These are phyloP conservation scores for Hanseniaspora meyeri DNA, from an alignment of 805 yeast genomes.

Conservation along the genomic window DNA sequence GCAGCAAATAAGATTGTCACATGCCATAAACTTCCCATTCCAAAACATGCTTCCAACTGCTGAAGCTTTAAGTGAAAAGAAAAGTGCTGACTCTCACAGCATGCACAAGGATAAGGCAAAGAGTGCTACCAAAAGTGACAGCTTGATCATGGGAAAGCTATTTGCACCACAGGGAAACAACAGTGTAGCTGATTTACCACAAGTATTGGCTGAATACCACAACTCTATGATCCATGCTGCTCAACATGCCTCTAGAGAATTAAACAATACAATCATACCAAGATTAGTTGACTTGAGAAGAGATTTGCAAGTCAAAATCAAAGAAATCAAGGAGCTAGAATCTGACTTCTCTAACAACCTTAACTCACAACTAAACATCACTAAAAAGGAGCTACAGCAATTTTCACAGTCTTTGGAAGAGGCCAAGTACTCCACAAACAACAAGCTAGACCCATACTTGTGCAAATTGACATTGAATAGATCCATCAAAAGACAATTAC, in stretches of 20 bases:
- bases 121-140: constrained; percentile 18
- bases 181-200: constrained; percentile 74
- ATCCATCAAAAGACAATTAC: constrained; percentile 63
- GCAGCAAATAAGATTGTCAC: constrained; percentile 68
- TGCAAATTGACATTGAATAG: constrained; percentile 59
- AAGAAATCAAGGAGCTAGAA: constrained; percentile 70
- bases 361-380: constrained; percentile 52
- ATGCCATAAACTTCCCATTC: constrained; percentile 47
- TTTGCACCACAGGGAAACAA: constrained; percentile 70
- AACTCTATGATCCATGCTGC: constrained; percentile 48
- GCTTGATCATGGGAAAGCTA: constrained; percentile 28
- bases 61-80: constrained; percentile 8
- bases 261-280: constrained; percentile 50
- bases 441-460: constrained; percentile 67
- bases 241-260: constrained; percentile 45
- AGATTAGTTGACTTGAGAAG: constrained; percentile 55
- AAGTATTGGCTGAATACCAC: constrained; percentile 54
- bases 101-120: constrained; percentile 25
- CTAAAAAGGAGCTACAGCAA: constrained; percentile 43
- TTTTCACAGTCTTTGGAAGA: constrained; percentile 54
- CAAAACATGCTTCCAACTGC: constrained; percentile 16
- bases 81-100: constrained; percentile 32
- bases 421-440: constrained; percentile 37
- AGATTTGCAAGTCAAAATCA: constrained; percentile 71
- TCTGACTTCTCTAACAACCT: constrained; percentile 76